Conservation (phyloP, 805 yeast genomes). For the Wickerhamiella cacticola region DNA sequence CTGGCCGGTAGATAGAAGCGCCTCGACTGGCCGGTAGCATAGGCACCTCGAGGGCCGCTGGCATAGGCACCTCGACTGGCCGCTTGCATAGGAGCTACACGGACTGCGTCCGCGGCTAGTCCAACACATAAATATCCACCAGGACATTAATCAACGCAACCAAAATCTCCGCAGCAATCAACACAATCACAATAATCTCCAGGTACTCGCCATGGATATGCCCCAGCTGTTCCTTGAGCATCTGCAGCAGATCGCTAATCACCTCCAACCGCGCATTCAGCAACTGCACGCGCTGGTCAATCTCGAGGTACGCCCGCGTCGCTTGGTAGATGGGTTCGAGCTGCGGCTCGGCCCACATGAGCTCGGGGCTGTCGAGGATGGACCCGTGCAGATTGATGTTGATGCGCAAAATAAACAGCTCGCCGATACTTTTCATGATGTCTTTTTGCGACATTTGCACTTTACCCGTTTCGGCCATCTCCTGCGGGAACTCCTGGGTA, state of each 20-base stretch:
- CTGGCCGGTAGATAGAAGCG: no score
- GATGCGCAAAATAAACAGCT: slow-evolving; percentile 64
- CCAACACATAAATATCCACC: slow-evolving; percentile 27
- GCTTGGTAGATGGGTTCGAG: slow-evolving; percentile 96
- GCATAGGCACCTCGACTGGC: no score
- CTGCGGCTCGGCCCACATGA: slow-evolving; percentile 99
- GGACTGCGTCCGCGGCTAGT: no score
- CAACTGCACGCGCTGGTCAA: slow-evolving; percentile 82
- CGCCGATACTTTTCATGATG: slow-evolving; percentile 96
- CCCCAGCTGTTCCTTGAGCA: slow-evolving; percentile 94
- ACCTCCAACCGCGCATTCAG: slow-evolving; percentile 89
- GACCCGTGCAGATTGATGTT: slow-evolving; percentile 36
- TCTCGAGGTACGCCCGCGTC: slow-evolving; percentile 87
- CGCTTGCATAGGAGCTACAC: no score
- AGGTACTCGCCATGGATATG: slow-evolving; percentile 84
- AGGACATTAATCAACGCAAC: slow-evolving; percentile 72
- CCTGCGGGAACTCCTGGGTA: slow-evolving; percentile 94
- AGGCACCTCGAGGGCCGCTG: no score
- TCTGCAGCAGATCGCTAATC: slow-evolving; percentile 80
- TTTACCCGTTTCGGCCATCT: slow-evolving; percentile 87
- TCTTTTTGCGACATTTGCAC: slow-evolving; percentile 89
- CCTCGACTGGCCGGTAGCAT: no score
- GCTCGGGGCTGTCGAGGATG: slow-evolving; percentile 89
- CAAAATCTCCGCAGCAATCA: slow-evolving; percentile 84
- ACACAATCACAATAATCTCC: slow-evolving; percentile 78